These are phyloP conservation scores for Pezicula carpinea DNA, from an alignment of 2,329 filamentous ascomycete species.

Conservation along the genomic window DNA sequence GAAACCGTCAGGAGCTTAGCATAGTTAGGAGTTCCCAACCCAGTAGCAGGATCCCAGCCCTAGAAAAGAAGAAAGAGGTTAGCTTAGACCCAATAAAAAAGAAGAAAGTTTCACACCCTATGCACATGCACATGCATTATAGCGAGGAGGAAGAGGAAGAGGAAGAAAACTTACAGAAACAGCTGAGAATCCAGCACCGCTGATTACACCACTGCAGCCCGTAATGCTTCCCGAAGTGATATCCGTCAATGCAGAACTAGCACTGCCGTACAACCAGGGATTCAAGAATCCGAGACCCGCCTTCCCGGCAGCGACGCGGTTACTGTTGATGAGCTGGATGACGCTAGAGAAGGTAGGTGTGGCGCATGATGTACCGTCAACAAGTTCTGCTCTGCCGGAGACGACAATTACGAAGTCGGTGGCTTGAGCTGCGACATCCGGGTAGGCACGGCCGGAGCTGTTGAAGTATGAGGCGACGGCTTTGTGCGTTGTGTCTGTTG, in stretches of 20 bases:
- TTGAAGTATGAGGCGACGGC: constrained; percentile 42
- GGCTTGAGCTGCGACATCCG: constrained; percentile 51
- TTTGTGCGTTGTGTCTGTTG: constrained; percentile 40
- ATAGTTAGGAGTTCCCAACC: constrained; percentile 24
- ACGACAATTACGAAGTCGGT: constrained; percentile 45
- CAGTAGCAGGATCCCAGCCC: constrained; percentile 30
- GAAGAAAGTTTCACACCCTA: no score
- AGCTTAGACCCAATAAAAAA: no score
- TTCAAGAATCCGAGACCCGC: constrained; percentile 38
- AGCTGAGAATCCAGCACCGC: constrained; percentile 17
- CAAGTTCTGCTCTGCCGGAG: constrained; percentile 28
- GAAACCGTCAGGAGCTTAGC: neutral
- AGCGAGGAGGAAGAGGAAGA: neutral
- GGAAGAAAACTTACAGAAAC: constrained; percentile 12
- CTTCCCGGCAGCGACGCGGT: constrained; percentile 47
- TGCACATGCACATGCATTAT: no score
- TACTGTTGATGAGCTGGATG: constrained; percentile 59
- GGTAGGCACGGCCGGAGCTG: constrained; percentile 41
- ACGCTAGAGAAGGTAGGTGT: constrained; percentile 53
- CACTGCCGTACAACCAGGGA: constrained; percentile 36
- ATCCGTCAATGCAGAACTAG: constrained; percentile 35
- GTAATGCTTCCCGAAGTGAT: constrained; percentile 33
- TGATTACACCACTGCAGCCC: constrained; percentile 30
- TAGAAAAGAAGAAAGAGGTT: no score
- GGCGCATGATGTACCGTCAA: constrained; percentile 49